A percentile compares a stretch with the other conserved stretches of the same genome.
Evolutionary conservation across 495 filamentous ascomycete genomes (phyloP).

Genomic region (Penicillium bovifimosum): DNA sequence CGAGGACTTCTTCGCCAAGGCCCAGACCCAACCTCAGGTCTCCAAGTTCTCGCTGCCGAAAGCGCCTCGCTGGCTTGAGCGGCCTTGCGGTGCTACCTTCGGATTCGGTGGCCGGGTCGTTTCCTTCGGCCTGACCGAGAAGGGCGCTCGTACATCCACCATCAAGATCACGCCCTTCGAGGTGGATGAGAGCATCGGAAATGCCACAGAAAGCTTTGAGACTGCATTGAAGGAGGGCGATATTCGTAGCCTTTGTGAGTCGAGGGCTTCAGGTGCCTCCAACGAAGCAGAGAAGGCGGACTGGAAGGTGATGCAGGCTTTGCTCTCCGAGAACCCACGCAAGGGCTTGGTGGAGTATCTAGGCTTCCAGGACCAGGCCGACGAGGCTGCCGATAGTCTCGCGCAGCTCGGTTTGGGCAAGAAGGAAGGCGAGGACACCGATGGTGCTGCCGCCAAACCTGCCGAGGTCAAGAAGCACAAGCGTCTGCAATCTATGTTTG

Average conservation of each 20-base stretch:
- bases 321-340: slow-evolving; percentile 74
- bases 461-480: slow-evolving; percentile 49
- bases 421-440: slow-evolving; percentile 40
- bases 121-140: slow-evolving; percentile 58
- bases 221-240: slow-evolving; percentile 72
- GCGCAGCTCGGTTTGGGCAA: slow-evolving; percentile 40
- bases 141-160: slow-evolving; percentile 64
- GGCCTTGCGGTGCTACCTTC: slow-evolving; percentile 82
- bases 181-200: slow-evolving; percentile 79
- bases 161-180: slow-evolving; percentile 80
- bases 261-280: slow-evolving; percentile 63
- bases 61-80: slow-evolving; percentile 85
- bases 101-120: slow-evolving; percentile 94
- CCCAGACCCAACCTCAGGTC: slow-evolving; percentile 83
- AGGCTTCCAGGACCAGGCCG: slow-evolving; percentile 64
- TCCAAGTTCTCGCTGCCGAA: slow-evolving; percentile 80
- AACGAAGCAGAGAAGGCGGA: slow-evolving; percentile 90
- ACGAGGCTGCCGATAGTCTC: slow-evolving; percentile 45
- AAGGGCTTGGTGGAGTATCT: slow-evolving; percentile 79
- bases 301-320: slow-evolving; percentile 89
- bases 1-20: slow-evolving; percentile 94
- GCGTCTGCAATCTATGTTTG: slow-evolving; percentile 77
- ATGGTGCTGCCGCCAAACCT: slow-evolving; percentile 42
- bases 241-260: slow-evolving; percentile 71
- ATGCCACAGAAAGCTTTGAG: slow-evolving; percentile 82